Conservation (phyloP, 1,284 basidiomycete species). For the Moniliella sp. region DNA sequence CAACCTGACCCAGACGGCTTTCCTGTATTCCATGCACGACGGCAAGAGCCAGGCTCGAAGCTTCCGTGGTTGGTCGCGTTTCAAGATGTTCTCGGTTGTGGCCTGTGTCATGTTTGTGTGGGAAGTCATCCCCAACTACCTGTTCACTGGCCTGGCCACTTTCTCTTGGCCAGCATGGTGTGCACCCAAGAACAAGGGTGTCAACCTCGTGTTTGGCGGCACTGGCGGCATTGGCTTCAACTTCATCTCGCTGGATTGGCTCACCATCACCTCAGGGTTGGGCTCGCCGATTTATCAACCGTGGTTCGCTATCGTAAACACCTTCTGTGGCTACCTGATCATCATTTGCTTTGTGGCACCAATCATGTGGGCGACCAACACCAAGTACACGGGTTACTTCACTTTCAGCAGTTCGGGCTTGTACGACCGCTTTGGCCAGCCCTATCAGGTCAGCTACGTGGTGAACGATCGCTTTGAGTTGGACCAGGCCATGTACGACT, state of each 20-base stretch:
- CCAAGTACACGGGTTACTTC: constrained; percentile 1
- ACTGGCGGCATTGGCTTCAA: constrained; percentile 2
- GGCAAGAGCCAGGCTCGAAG: constrained; percentile 54
- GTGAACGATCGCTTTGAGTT: constrained; percentile 1
- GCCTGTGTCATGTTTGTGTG: constrained; percentile 1
- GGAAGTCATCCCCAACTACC: constrained; percentile 2
- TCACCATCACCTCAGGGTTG: constrained; percentile 1
- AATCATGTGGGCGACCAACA: constrained; percentile 2
- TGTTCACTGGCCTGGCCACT: constrained; percentile 2
- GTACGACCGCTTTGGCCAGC: constrained; percentile 2
- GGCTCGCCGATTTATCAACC: constrained; percentile 35
- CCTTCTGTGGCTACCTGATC: not conserved
- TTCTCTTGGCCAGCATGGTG: constrained; percentile 2
- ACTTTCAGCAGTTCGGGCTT: not conserved
- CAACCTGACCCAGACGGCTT: constrained; percentile 2
- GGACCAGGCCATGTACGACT: constrained; percentile 1
- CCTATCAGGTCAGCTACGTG: not conserved
- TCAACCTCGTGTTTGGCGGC: constrained; percentile 2
- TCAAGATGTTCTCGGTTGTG: constrained; percentile 1
- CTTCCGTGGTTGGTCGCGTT: constrained; percentile 12
- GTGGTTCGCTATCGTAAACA: constrained; percentile 2
- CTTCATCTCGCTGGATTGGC: constrained; percentile 1
- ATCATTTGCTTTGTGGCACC: constrained; percentile 2
- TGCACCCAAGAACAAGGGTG: constrained; percentile 2
- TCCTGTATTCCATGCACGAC: constrained; percentile 36